Evolutionary conservation across 1,284 basidiomycete species (phyloP).

Genomic region (Vanrija sp.): DNA sequence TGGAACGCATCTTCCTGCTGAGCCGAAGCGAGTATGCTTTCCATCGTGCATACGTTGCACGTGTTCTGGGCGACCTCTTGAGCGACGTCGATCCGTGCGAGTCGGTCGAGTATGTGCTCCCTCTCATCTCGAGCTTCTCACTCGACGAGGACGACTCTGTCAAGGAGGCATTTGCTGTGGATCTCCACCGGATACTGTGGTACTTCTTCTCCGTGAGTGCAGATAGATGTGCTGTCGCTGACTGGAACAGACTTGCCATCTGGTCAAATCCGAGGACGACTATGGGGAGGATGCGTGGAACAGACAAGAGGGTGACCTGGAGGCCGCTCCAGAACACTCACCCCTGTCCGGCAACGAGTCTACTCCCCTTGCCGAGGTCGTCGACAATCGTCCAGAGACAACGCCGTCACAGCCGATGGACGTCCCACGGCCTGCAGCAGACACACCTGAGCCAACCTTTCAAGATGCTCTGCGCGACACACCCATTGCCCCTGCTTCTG

Average conservation of each 20-base stretch:
- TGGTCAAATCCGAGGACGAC: slow-evolving; percentile 15
- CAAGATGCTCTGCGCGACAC: too few relatives aligned
- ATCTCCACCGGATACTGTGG: slow-evolving; percentile 82
- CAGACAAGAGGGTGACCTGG: slow-evolving; percentile 28
- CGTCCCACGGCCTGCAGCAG: too few relatives aligned
- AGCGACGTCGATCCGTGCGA: slow-evolving; percentile 76
- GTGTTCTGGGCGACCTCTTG: slow-evolving; percentile 69
- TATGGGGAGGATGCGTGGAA: not conserved
- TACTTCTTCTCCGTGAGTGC: slow-evolving; percentile 76
- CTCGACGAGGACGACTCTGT: slow-evolving; percentile 88
- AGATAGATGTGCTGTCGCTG: not conserved
- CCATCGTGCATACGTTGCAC: slow-evolving; percentile 79
- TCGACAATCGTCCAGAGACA: too few relatives aligned
- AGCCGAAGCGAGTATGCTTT: slow-evolving; percentile 78
- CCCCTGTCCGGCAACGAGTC: too few relatives aligned
- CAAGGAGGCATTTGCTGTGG: slow-evolving; percentile 81
- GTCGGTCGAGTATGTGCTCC: slow-evolving; percentile 89
- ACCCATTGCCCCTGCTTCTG: too few relatives aligned
- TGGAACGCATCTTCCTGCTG: slow-evolving; percentile 93
- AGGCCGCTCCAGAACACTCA: too few relatives aligned
- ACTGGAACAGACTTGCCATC: slow-evolving; percentile 18
- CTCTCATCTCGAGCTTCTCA: slow-evolving; percentile 78
- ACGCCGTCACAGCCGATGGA: not conserved
- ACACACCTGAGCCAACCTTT: too few relatives aligned
- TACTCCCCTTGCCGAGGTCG: too few relatives aligned